A percentile compares a stretch with the other conserved stretches of the same genome.
Evolutionary conservation across 192 early-diverging fungal species (phyloP).

Genomic region (Linnemannia elongata): DNA sequence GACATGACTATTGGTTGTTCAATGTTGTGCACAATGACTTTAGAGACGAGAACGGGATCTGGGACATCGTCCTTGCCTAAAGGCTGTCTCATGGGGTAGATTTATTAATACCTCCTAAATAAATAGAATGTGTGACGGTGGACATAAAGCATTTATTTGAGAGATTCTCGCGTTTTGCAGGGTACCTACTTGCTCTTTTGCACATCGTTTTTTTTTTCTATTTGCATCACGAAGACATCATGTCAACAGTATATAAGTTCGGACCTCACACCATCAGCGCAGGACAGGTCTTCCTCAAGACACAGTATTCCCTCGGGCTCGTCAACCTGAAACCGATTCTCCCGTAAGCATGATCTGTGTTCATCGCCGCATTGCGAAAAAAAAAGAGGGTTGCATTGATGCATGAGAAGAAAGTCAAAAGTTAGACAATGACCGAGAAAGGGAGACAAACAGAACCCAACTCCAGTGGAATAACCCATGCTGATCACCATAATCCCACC

Average conservation of each 20-base stretch:
- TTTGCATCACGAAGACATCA: background rate
- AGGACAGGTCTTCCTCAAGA: slow-evolving; percentile 82
- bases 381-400: background rate
- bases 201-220: background rate
- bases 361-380: background rate
- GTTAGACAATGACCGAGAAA: background rate
- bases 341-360: slow-evolving; percentile 64
- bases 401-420: background rate
- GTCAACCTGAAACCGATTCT: slow-evolving; percentile 96
- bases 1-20: slow-evolving; percentile 79
- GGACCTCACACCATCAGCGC: slow-evolving; percentile 79
- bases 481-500: background rate
- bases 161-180: background rate
- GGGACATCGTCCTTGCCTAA: slow-evolving; percentile 58
- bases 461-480: background rate
- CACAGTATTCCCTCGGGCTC: slow-evolving; percentile 79
- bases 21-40: slow-evolving; percentile 90
- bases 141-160: background rate
- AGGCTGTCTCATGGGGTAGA: too few species aligned
- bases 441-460: background rate
- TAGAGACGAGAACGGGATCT: slow-evolving; percentile 61
- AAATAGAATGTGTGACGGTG: too few species aligned
- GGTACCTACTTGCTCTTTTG: background rate
- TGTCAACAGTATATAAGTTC: slow-evolving; percentile 60
- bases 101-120: background rate